Base-by-base conservation (phyloP, 2,329 filamentous ascomycete species). In the Gliomastix tumulicola region DNA sequence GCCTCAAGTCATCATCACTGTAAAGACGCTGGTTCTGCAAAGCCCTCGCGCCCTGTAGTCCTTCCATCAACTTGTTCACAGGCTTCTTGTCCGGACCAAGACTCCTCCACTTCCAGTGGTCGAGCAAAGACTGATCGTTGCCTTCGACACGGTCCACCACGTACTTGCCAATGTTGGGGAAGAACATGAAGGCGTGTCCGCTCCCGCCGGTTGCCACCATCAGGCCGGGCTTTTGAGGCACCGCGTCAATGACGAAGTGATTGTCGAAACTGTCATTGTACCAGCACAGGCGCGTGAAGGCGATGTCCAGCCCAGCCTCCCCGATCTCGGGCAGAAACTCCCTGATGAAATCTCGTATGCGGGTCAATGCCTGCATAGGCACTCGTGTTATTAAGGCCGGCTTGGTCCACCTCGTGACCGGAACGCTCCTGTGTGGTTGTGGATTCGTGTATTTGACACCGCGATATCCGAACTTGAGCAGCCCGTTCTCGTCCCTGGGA, bases 121-220 rank as follows among this genome's bases (percentile, higher is more conserved):
- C 32, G 13, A 44, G 48, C 36, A 45, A 50, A 30, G 61, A 50
- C 7, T 55, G 38, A 3, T 51, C 48, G 18, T 41, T 42, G 3
- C 65, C 60, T 42, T 68, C 57, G 13, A 78, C 51, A n/a, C 66
- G 62, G 42, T 75, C 65, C 3, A 69, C 59, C n/a, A 77, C 66
- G 38, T 60, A 62, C 23, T 68, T 65, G 2, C 74, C 73, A 46
- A 79, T 63, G 4, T 69, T 66, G 0, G 75, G 74, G 37, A 76
- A 45, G 44, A 74, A 78, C 46, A 78, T 79, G 54, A 77, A 79
- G 0, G 62, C 75, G 51, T 79, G 75, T 0, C 76, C 76, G 30
- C 65, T 69, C 0, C 76, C 76, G 2, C 74, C 76, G 0, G 75
- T 78, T 7, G 74, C 74, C 1, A 80, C 62, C 47, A 77, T 71